Percentiles rank a stretch among this genome's conserved stretches.
phyloP scores from a whole-genome alignment of 1,284 basidiomycete genomes.

The Ceraceosorus bombacis region DNA sequence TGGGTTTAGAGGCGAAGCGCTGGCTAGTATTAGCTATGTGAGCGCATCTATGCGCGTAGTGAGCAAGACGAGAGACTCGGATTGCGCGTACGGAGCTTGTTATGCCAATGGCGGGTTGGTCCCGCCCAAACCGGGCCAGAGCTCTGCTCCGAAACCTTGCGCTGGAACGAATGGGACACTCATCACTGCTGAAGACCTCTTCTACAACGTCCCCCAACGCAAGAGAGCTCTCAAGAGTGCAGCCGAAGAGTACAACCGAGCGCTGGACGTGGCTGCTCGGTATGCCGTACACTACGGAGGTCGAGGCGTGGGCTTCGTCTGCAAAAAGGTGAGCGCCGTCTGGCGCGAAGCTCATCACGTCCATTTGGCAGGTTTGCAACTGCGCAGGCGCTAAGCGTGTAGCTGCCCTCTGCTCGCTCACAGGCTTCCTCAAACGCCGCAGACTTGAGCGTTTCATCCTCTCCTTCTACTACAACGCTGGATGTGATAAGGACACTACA shows the following conservation, averaged over 20 bases:
- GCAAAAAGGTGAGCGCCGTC: slow-evolving; percentile 44
- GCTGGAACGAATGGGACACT: slow-evolving; percentile 92
- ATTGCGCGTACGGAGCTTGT: slow-evolving; percentile 38
- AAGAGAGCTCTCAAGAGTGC: slow-evolving; percentile 73
- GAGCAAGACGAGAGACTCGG: slow-evolving; percentile 58
- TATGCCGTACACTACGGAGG: slow-evolving; percentile 59
- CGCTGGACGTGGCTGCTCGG: slow-evolving; percentile 85
- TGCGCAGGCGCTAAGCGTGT: neutral
- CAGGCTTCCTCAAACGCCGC: slow-evolving; percentile 29
- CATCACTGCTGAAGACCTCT: slow-evolving; percentile 88
- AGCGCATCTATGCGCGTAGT: slow-evolving; percentile 71
- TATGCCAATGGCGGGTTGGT: slow-evolving; percentile 33
- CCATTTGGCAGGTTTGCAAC: neutral
- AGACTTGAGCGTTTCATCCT: slow-evolving; percentile 74
- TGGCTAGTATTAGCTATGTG: slow-evolving; percentile 93
- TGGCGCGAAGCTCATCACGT: neutral
- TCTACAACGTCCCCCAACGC: slow-evolving; percentile 87
- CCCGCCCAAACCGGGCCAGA: slow-evolving; percentile 31
- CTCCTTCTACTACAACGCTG: slow-evolving; percentile 55
- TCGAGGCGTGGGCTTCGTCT: slow-evolving; percentile 65
- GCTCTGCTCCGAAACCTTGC: slow-evolving; percentile 63
- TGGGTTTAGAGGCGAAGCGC: slow-evolving; percentile 92
- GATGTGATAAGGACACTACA: slow-evolving; percentile 76
- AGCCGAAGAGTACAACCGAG: slow-evolving; percentile 85
- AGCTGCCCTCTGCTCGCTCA: neutral